Evolutionary conservation across 1,284 basidiomycete species (phyloP), one percentile per base, ranked within the genome.

Genomic region (Meira nashicola): DNA sequence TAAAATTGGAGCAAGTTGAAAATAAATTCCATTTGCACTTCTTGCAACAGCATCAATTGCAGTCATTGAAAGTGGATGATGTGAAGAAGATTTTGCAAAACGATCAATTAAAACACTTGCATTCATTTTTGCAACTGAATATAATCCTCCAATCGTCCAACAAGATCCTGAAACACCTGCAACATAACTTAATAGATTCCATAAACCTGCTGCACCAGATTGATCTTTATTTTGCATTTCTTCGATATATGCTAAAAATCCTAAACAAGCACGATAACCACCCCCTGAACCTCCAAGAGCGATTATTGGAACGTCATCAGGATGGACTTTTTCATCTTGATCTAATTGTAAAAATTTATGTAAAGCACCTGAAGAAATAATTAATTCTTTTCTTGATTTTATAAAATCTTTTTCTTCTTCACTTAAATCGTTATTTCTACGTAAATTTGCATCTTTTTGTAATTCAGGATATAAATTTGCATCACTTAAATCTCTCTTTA

Each of bases 161-260:
- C 78, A 79, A 56, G 68, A 71, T 3, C 78, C 78, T 10, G 66
- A 71, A 1, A 79, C 78, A 2, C 76, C 77, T 0, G 68, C 76
- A 1, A 59, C 65, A 68, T 75, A 79, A 3, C 67, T 66, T n/a
- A 71, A 54, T 58, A 74, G 63, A 58, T 73, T 64, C 76, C 76
- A 78, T 39, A 78, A 57, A 3, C 65, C 66, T 11, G 37, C 21
- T 12, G 19, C 21, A 10, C 15, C 23, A 17, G 25, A n/a, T 54
- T 44, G 37, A 54, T 38, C 52, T 11, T 38, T 37, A 12, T 54
- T 12, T 41, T 54, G 52, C 52, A 54, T 54, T 33, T 54, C 52
- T 33, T 54, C 52, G 7, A 54, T 54, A 17, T 39, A 54, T 1
- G 52, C 28, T 6, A 54, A 33, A 23, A 54, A 54, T 17, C 52